Base-by-base conservation (phyloP, 2,329 filamentous ascomycete species). In the Emericellopsis atlantica region DNA sequence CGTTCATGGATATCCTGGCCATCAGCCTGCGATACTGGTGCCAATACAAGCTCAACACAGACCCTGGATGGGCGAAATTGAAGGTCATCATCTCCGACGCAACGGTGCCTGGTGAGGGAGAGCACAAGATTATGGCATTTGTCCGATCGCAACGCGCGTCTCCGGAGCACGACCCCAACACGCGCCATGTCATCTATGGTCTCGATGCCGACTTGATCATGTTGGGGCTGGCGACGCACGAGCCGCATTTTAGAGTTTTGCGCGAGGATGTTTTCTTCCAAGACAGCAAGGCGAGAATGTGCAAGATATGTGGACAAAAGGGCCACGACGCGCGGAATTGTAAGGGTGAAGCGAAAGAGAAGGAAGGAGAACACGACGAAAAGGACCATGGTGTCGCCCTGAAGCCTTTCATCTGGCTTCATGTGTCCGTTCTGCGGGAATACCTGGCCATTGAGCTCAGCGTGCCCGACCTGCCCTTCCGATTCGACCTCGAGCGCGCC, bases 91-190 rank as follows among this genome's bases (percentile, higher is more conserved):
- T 98, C 50, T 98, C 92, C 8, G 92, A 98, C 68, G 90, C 92
- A 41, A 95, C 90, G 33, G 89, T 98, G 32, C 92, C 92, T 41
- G 92, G 92, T 56, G 92, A 98, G 65, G 92, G 92, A 58, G 92
- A 98, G 66, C 92, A 98, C 62, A 98, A 98, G 64, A 96, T 98
- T 56, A 98, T 98, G 92, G 81, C 92, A 51, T 98, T 96, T 59
- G 78, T 98, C 49, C 81, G 92, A 53, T 95, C 90, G 32, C 93
- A 98, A 62, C 80, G 92, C 53, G 78, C 84, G 39, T 92, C 86
- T 40, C 82, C 89, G 5, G 82, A 93, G 48, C 88, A 98, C 60
- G 82, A 98, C 54, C 92, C 92, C 21, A 96, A 98, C 59, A 96
- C 92, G 18, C 84, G 85, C 45, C 92, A 98, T 64, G 93, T 98